Evolutionary conservation across 805 yeast genomes (phyloP).

Genomic region (Ogataea polymorpha): DNA sequence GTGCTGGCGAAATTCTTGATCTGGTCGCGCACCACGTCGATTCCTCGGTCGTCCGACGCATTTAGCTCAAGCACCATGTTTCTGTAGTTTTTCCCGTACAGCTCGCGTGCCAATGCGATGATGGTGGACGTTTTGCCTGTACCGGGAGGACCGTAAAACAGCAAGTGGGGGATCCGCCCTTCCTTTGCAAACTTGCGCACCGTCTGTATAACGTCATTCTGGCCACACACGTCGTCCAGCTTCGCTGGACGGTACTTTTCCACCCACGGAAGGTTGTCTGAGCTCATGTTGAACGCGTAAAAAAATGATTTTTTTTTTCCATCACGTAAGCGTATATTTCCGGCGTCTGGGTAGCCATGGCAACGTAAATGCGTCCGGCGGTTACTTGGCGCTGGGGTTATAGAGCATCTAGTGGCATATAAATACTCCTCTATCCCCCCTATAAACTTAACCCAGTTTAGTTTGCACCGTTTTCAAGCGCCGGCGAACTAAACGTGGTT

Average conservation of each 20-base stretch:
- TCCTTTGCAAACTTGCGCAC: slow-evolving; percentile 80
- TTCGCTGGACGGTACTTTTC: slow-evolving; percentile 91
- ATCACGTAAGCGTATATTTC: neutral
- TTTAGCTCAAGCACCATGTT: slow-evolving; percentile 93
- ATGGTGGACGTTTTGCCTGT: slow-evolving; percentile 91
- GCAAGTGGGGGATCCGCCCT: slow-evolving; percentile 82
- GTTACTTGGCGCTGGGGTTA: too few species aligned
- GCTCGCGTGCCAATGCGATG: slow-evolving; percentile 80
- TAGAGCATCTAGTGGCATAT: too few species aligned
- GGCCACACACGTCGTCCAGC: slow-evolving; percentile 89
- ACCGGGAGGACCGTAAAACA: slow-evolving; percentile 95
- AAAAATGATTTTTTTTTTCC: neutral
- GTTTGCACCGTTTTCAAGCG: too few species aligned
- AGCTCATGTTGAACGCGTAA: slow-evolving; percentile 4
- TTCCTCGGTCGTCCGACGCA: slow-evolving; percentile 97
- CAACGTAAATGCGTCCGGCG: too few species aligned
- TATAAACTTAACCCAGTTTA: too few species aligned
- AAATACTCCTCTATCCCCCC: too few species aligned
- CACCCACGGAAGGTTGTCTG: slow-evolving; percentile 76
- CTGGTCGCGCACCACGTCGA: slow-evolving; percentile 95
- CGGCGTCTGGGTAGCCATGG: neutral
- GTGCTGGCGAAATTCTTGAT: slow-evolving; percentile 96
- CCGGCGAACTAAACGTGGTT: too few species aligned
- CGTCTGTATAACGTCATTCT: slow-evolving; percentile 79
- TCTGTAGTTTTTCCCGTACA: slow-evolving; percentile 75